Percentiles rank a stretch among this genome's conserved stretches.
These are phyloP conservation scores for Mucor velutinosus DNA, from an alignment of 371 early-diverging fungal species.

Conservation along the genomic window DNA sequence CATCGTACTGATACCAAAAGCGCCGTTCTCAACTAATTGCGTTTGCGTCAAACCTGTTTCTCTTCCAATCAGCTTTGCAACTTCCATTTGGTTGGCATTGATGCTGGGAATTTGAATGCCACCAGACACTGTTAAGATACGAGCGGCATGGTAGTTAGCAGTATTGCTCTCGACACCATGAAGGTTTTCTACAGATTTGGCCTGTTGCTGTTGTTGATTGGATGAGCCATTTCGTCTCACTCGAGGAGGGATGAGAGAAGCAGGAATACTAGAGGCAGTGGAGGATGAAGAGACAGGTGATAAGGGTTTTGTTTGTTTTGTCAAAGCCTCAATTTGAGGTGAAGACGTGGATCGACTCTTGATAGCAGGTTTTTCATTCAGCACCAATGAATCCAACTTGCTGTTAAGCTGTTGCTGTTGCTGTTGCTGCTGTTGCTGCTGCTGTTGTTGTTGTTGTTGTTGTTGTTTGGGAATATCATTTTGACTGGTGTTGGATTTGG, in stretches of 20 bases:
- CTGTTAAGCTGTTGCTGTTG: not conserved
- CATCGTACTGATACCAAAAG: constrained; percentile 73
- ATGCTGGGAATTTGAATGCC: constrained; percentile 57
- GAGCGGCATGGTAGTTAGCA: not conserved
- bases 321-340: not conserved
- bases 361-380: not conserved
- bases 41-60: constrained; percentile 67
- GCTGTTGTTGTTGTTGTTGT: not conserved
- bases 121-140: constrained; percentile 55
- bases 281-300: not conserved
- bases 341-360: not conserved
- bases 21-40: constrained; percentile 83
- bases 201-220: not conserved
- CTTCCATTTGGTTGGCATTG: constrained; percentile 62
- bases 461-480: not conserved
- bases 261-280: constrained; percentile 17
- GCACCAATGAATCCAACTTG: not conserved
- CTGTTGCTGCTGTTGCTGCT: too few species aligned
- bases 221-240: constrained; percentile 19
- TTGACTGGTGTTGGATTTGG: not conserved
- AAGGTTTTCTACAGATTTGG: not conserved
- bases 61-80: constrained; percentile 60
- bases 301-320: not conserved
- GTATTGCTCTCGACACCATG: not conserved
- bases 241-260: constrained; percentile 34